These are phyloP conservation scores for Hypoxylon crocopeplum DNA, from an alignment of 495 filamentous ascomycete species.

Conservation along the genomic window DNA sequence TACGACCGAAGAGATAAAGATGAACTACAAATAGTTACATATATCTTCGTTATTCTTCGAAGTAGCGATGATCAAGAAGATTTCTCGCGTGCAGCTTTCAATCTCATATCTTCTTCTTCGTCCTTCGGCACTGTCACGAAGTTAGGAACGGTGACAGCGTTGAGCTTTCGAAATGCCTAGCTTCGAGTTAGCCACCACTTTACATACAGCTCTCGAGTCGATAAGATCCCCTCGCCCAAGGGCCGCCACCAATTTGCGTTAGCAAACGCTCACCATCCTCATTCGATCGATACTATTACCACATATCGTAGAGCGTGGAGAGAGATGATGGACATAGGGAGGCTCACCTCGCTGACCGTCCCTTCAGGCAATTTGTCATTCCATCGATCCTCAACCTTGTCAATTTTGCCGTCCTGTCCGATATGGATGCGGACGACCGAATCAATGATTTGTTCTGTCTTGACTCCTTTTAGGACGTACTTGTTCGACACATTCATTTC, in stretches of 20 bases:
- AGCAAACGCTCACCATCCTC: constrained; percentile 34
- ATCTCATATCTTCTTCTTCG: constrained; percentile 57
- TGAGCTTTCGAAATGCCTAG: constrained; percentile 64
- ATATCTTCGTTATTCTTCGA: too few species aligned
- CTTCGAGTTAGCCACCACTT: constrained; percentile 35
- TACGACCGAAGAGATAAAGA: too few species aligned
- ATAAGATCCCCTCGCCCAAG: constrained; percentile 39
- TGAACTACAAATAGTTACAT: too few species aligned
- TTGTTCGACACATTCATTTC: constrained; percentile 56
- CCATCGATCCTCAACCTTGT: constrained; percentile 64
- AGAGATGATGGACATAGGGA: not conserved
- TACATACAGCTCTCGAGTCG: constrained; percentile 40
- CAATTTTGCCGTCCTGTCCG: constrained; percentile 54
- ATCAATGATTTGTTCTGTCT: constrained; percentile 59
- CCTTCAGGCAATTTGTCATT: constrained; percentile 59
- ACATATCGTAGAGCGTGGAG: not conserved
- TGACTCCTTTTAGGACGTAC: constrained; percentile 61
- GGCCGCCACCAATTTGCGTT: constrained; percentile 48
- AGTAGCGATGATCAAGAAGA: too few species aligned
- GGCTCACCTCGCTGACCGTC: constrained; percentile 55
- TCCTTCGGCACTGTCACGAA: constrained; percentile 64
- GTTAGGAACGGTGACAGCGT: constrained; percentile 60
- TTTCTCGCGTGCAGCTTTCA: constrained; percentile 31
- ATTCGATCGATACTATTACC: not conserved
- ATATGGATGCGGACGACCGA: constrained; percentile 56